Base-by-base conservation (phyloP, 2,329 filamentous ascomycete genomes). In the Cytospora paraplurivora region DNA sequence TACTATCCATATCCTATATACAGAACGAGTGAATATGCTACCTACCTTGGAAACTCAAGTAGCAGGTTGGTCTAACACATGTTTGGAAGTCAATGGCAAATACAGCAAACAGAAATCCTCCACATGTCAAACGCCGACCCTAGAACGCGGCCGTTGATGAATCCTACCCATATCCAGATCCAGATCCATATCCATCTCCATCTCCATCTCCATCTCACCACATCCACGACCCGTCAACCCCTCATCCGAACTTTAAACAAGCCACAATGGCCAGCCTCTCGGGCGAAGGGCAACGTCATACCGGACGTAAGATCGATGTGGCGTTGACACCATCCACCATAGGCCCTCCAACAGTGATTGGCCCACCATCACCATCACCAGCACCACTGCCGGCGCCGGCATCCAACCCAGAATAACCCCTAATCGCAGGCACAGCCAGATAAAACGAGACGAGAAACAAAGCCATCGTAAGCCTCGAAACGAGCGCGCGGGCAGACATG, bases 381-480 rank as follows among this genome's bases (percentile, higher is more conserved):
- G 21, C 38, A 19, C 15, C 38, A 32, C 33, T 41, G n/a, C 13
- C 19, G 21, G 21, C 32, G n/a, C 33, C 35, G 34, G n/a, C 32
- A 52, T 27, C 49, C 37, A 50, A 1, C 33, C 11, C 59, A 17
- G 19, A 27, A 34, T 17, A 7, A 2, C 13, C 37, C 55, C 34
- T 35, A 33, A 38, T n/a, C 12, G 37, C 49, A 15, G 65, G 55
- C 32, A 50, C 35, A 15, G 64, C 38, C 7, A 69, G 47, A 27
- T 66, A 66, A 13, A 65, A 54, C 19, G 67, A 21, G 13, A 69
- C 41, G 44, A 67, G 51, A 15, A 66, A 58, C 4, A 64, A 21
- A 34, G 62, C 63, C 61, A 68, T 56, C 49, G 56, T 63, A 17
- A 63, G 62, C 63, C 67, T 62, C 32, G 57, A 62, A 19, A 68